Evolutionary conservation across 2,329 filamentous ascomycete species (phyloP), one percentile per base, ranked within the genome.

Genomic region (Cytospora chrysosperma): DNA sequence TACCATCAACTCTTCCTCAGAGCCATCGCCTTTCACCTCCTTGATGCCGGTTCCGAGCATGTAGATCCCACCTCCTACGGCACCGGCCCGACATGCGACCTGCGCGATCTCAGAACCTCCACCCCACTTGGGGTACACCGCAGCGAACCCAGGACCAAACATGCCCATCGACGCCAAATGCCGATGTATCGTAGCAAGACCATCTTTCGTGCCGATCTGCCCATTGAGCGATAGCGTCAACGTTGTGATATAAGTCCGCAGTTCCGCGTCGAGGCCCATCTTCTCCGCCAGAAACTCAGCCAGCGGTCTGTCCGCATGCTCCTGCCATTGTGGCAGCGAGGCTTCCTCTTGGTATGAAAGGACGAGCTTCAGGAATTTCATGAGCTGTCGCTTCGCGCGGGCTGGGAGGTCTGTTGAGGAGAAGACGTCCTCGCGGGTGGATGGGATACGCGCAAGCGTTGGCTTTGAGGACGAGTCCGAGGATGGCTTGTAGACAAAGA

Each of bases 361-460:
- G 59, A 97, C 89, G 73, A 95, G 94, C 74, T 94, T 93, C 71
- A 98, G 82, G 71, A 97, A 96, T 75, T 96, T 96, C 89, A 97
- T 97, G 71, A 98, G 77, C 12, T 85, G 85, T 60, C 94, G 88
- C 78, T 98, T 98, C 7, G 92, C 87, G 68, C 90, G 89, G 68
- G 90, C 83, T 53, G 92, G 86, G 62, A 98, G 90, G 27, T 82
- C 82, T 40, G 85, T 85, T 73, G 92, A 89, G 55, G 88, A 85
- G 75, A 97, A 97, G 52, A 98, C 87, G 77, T 97, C 94, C 77
- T 99, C 94, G 68, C 94, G 87, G 30, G 91, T 93, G 67, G 91
- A 93, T 0, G 95, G 94, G 57, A 98, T 90, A 63, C 90, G 89
- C 58, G 83, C 79, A 40, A 97, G 78, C 10, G 69, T 70, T 15